These are phyloP conservation scores for Verbena officinalis DNA, from an alignment of 257 asterid species.

Conservation along the genomic window DNA sequence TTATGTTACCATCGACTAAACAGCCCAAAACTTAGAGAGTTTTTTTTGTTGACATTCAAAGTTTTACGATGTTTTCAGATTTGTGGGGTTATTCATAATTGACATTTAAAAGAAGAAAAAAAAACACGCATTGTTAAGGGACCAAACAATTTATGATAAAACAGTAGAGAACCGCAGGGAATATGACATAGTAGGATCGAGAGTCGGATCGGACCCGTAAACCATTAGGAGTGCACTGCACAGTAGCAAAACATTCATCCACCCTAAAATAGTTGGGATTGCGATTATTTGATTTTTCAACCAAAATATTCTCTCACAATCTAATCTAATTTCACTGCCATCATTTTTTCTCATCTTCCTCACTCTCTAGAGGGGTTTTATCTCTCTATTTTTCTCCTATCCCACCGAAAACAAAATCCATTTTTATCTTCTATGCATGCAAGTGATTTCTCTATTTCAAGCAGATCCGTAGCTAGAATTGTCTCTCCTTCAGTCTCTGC, in stretches of 20 bases:
- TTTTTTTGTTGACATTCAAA: too few species aligned
- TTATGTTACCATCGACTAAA: too few species aligned
- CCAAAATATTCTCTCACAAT: slow-evolving; percentile 32
- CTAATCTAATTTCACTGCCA: slow-evolving; percentile 34
- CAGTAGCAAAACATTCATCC: slow-evolving; percentile 22
- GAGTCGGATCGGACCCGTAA: slow-evolving; percentile 16
- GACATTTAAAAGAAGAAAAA: too few species aligned
- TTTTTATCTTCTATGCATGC: slow-evolving; percentile 33
- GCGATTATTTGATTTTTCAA: slow-evolving; percentile 10
- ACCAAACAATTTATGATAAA: slow-evolving; percentile 19
- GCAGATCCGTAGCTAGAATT: slow-evolving; percentile 39
- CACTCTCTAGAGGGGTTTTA: slow-evolving; percentile 34
- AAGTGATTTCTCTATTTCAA: slow-evolving; percentile 17
- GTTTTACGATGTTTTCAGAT: too few species aligned
- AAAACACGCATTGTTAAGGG: background rate
- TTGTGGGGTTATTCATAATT: too few species aligned
- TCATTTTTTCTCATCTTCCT: slow-evolving; percentile 10
- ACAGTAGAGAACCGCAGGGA: slow-evolving; percentile 29
- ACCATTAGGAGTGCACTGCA: slow-evolving; percentile 18
- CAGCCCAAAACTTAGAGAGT: too few species aligned
- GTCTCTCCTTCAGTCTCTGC: slow-evolving; percentile 27
- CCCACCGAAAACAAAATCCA: slow-evolving; percentile 22
- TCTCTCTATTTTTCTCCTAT: slow-evolving; percentile 2
- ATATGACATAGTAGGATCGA: background rate
- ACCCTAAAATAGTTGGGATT: background rate